phyloP scores from a whole-genome alignment of 2,329 filamentous ascomycete species.

The Arthrinium phaeospermum region DNA sequence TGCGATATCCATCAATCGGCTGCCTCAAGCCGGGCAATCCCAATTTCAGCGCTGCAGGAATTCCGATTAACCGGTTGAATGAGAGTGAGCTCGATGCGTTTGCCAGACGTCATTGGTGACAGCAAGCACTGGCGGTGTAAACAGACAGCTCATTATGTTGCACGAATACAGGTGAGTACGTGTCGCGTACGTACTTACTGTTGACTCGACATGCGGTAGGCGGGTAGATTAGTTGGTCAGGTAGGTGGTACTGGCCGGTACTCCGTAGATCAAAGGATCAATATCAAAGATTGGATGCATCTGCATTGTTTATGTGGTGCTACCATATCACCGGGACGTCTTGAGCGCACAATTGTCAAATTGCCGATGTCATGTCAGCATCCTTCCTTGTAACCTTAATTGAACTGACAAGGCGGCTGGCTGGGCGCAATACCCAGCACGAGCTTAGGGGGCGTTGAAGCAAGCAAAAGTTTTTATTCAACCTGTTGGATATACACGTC shows the following conservation, averaged over 20 bases:
- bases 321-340: background rate
- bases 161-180: background rate
- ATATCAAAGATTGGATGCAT: background rate
- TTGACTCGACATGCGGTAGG: background rate
- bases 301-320: conserved; percentile 6
- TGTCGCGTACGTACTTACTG: background rate
- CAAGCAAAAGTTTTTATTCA: background rate
- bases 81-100: background rate
- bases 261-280: too few species aligned
- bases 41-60: background rate
- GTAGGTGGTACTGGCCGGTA: too few species aligned
- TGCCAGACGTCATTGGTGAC: background rate
- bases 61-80: background rate
- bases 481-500: background rate
- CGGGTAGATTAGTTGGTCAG: background rate
- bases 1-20: conserved; percentile 8
- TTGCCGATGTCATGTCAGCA: conserved; percentile 5
- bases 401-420: background rate
- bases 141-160: background rate
- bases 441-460: background rate
- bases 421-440: background rate
- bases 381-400: conserved; percentile 19
- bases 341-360: background rate
- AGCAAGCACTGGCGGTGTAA: background rate
- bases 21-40: background rate